Conservation (phyloP, 2,329 filamentous ascomycete genomes). For the Fusarium sp. region DNA sequence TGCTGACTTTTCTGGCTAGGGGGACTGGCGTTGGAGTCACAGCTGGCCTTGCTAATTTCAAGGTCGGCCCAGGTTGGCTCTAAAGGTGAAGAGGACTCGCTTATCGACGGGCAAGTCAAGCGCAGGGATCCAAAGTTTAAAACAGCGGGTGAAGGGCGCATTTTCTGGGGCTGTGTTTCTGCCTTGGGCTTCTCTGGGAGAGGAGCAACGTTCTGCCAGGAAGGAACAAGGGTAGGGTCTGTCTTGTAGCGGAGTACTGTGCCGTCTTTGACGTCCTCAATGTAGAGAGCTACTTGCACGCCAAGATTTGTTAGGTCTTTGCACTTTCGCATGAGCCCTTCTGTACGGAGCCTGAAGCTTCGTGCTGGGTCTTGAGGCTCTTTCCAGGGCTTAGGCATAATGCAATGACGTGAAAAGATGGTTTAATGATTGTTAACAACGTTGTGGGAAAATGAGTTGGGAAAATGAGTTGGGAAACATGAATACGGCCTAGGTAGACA, state of each 20-base stretch:
- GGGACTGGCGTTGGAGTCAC: not conserved
- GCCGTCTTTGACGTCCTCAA: not conserved
- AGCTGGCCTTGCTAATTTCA: not conserved
- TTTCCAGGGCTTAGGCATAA: not conserved
- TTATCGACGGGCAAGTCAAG: not conserved
- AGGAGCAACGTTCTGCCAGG: not conserved
- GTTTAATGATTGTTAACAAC: not conserved
- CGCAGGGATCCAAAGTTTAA: not conserved
- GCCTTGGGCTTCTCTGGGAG: not conserved
- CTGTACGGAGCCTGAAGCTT: not conserved
- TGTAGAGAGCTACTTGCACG: not conserved
- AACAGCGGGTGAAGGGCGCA: not conserved
- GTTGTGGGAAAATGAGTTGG: too few relatives aligned
- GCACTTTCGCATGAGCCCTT: not conserved
- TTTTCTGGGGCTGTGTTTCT: not conserved
- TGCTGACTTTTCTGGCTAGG: not conserved
- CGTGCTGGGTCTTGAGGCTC: not conserved
- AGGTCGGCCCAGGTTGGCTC: not conserved
- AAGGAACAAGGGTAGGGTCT: not conserved
- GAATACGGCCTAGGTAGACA: not conserved
- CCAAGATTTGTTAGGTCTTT: not conserved
- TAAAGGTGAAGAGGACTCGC: not conserved
- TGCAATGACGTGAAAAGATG: not conserved
- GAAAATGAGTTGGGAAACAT: not conserved
- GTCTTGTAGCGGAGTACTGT: not conserved